phyloP scores from a whole-genome alignment of 192 early-diverging fungal species.

The Linnemannia hyalina region DNA sequence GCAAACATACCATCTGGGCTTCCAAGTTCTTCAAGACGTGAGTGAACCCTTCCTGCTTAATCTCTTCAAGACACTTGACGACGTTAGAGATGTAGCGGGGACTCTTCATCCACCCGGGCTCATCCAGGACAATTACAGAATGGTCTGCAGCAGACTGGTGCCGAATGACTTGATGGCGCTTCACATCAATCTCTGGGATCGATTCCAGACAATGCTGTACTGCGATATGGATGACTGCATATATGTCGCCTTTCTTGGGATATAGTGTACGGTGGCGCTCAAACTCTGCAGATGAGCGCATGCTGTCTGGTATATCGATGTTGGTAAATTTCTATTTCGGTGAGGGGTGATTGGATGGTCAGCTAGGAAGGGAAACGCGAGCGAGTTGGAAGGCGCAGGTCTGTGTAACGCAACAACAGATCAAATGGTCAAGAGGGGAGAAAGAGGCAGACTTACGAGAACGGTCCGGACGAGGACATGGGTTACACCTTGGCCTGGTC shows the following conservation, averaged over 20 bases:
- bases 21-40: constrained; percentile 39
- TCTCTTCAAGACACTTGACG: constrained; percentile 21
- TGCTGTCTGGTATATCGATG: constrained; percentile 14
- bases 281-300: constrained; percentile 12
- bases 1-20: constrained; percentile 31
- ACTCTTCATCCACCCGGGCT: constrained; percentile 31
- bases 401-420: not conserved
- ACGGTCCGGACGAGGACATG: constrained; percentile 44
- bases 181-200: constrained; percentile 32
- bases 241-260: constrained; percentile 22
- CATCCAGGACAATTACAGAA: constrained; percentile 36
- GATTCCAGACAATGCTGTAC: constrained; percentile 38
- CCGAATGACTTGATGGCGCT: constrained; percentile 35
- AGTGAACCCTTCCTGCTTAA: constrained; percentile 33
- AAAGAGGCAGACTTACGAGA: constrained; percentile 22
- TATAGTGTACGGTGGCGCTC: constrained; percentile 18
- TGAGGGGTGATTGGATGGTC: not conserved
- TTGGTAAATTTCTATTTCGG: constrained; percentile 26
- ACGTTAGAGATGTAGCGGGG: constrained; percentile 25
- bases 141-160: constrained; percentile 32
- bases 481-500: constrained; percentile 7
- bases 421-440: not conserved
- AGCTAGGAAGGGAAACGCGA: too few relatives aligned
- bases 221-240: constrained; percentile 34
- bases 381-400: not conserved